These are phyloP conservation scores for Zychaea mexicana DNA, from an alignment of 371 early-diverging fungal species.

Conservation along the genomic window DNA sequence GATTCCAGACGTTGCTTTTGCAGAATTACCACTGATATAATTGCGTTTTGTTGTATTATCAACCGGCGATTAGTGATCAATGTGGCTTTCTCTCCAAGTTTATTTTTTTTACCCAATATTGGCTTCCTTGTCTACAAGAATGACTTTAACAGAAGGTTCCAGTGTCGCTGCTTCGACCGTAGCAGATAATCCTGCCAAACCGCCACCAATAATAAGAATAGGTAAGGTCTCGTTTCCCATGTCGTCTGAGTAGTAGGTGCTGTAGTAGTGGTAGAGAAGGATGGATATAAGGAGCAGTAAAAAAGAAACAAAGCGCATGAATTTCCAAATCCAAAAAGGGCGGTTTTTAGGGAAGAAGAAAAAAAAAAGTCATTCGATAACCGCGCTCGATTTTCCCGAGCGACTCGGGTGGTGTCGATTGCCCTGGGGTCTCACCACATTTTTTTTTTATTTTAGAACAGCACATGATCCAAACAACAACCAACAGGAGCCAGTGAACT, in stretches of 20 bases:
- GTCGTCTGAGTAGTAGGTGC: neutral
- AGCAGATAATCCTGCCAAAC: slow-evolving; percentile 81
- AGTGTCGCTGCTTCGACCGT: slow-evolving; percentile 73
- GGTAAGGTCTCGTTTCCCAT: slow-evolving; percentile 1
- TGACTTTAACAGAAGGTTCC: slow-evolving; percentile 55
- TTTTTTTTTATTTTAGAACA: neutral
- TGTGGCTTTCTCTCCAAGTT: neutral
- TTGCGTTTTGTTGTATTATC: neutral
- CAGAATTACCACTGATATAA: slow-evolving; percentile 62
- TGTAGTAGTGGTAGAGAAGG: neutral
- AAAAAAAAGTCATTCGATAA: slow-evolving; percentile 12
- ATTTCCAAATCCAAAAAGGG: neutral
- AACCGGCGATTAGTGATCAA: too few relatives aligned
- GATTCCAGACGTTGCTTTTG: slow-evolving; percentile 88
- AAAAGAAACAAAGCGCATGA: slow-evolving; percentile 16
- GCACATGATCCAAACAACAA: neutral
- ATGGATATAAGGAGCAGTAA: neutral
- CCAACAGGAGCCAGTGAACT: neutral
- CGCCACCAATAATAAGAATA: slow-evolving; percentile 74
- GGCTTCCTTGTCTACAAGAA: slow-evolving; percentile 77
- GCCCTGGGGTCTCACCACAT: neutral
- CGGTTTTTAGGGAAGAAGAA: neutral
- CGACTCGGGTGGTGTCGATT: neutral
- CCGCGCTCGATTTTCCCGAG: neutral
- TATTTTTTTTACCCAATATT: slow-evolving; percentile 51